Conservation (phyloP, 75 land plant genomes). For the Isoetes taiwanensis region DNA sequence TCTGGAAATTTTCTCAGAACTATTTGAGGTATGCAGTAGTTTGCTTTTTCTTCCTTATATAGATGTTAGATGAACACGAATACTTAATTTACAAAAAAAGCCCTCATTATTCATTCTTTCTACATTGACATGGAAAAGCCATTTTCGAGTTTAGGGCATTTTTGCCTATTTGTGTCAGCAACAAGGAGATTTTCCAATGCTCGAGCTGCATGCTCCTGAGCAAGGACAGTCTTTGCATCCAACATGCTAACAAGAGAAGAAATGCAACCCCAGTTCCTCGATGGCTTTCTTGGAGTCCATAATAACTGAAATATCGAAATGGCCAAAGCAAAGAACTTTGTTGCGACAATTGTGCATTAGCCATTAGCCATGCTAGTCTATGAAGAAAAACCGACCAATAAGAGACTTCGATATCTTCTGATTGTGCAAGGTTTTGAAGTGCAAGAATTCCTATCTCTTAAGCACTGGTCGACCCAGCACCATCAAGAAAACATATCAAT, state of each 20-base stretch:
- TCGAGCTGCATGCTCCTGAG: conserved; percentile 51
- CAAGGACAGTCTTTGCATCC: conserved; percentile 54
- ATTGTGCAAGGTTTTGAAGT: conserved; percentile 32
- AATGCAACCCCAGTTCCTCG: conserved; percentile 49
- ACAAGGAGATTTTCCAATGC: conserved; percentile 43
- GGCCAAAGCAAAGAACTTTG: conserved; percentile 46
- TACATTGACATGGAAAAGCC: conserved; percentile 42
- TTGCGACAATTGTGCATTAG: conserved; percentile 18
- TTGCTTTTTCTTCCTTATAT: too few relatives aligned
- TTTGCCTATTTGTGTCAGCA: conserved; percentile 31
- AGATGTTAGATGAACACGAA: too few relatives aligned
- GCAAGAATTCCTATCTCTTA: conserved; percentile 50
- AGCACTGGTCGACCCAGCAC: conserved; percentile 19
- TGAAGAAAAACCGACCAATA: conserved; percentile 36
- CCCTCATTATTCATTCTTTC: too few relatives aligned
- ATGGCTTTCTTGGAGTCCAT: conserved; percentile 35
- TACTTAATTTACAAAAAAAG: too few relatives aligned
- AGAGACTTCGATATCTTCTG: conserved; percentile 24
- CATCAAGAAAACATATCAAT: conserved; percentile 48
- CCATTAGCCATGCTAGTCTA: conserved; percentile 30
- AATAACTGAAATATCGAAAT: conserved; percentile 26
- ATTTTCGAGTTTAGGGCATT: conserved; percentile 46
- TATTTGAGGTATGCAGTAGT: too few relatives aligned
- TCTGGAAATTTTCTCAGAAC: too few relatives aligned
- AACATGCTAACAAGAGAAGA: conserved; percentile 43